phyloP scores from a whole-genome alignment of 495 filamentous ascomycete genomes.

The Penicillium malachiteum region DNA sequence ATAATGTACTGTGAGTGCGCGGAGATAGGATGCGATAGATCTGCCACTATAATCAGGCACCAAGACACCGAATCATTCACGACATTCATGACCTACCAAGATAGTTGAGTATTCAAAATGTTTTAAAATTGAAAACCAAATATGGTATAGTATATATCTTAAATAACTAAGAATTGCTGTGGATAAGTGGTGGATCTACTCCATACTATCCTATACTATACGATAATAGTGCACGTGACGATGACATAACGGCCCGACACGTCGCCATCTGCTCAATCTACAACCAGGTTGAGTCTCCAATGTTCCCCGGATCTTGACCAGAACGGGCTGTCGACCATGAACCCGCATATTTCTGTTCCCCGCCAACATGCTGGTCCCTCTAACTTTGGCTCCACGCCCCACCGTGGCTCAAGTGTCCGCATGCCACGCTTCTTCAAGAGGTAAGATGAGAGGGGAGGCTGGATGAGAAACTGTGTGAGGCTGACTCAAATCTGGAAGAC shows the following conservation, averaged over 20 bases:
- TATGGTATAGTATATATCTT: too few species aligned
- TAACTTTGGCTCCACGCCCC: constrained; percentile 54
- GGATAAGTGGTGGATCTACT: too few species aligned
- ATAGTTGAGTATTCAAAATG: too few species aligned
- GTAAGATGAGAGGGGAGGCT: constrained; percentile 14
- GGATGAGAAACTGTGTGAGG: background rate
- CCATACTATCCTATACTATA: background rate
- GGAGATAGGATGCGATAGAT: too few species aligned
- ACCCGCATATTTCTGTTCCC: constrained; percentile 62
- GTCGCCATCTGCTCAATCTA: constrained; percentile 2
- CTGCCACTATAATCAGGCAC: too few species aligned
- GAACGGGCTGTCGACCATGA: constrained; percentile 43
- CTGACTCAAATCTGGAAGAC: constrained; percentile 25
- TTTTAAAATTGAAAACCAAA: too few species aligned
- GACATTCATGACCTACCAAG: too few species aligned
- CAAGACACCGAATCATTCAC: too few species aligned
- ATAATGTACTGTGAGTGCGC: too few species aligned
- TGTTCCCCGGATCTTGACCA: constrained; percentile 21
- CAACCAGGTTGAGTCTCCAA: constrained; percentile 6
- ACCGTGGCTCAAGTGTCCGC: constrained; percentile 51
- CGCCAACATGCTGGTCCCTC: constrained; percentile 56
- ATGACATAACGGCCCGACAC: constrained; percentile 25
- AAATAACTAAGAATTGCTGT: too few species aligned
- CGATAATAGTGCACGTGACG: constrained; percentile 9
- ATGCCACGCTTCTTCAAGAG: constrained; percentile 60